Evolutionary conservation across 2,329 filamentous ascomycete genomes (phyloP), one percentile per base, ranked within the genome.

Genomic region (Drechslera avenae): DNA sequence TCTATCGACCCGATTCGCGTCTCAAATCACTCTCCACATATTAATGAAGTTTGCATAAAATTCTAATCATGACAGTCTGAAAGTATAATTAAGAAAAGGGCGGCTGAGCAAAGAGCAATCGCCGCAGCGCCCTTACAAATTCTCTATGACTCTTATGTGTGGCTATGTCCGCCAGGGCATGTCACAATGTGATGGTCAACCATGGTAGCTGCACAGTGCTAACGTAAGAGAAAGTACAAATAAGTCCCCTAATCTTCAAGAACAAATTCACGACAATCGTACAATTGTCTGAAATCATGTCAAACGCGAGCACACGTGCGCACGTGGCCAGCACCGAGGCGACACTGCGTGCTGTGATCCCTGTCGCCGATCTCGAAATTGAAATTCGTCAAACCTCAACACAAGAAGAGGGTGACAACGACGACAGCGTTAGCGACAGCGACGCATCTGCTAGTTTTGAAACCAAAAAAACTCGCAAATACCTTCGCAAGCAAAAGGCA

Each of bases 111-210:
- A 32, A 37, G 41, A 28, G 30, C 41, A 37, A n/a, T 36, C 32
- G 17, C 17, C 19, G 44, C 59, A 53, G 50, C 62, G 66, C 66
- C 67, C 65, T 72, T 66, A 65, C 57, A 63, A 69, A 68, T 66
- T 47, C 50, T 39, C 41, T 58, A 69, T 72, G 69, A 72, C 68
- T 72, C 68, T 63, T 66, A 41, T 7, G 21, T 65, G 66, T 70
- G 66, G 69, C 68, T 70, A 64, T 71, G 67, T 64, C 62, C 61
- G 44, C 18, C 17, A 37, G 21, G 21, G 21, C 21, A 23, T 23
- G 26, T 9, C 26, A 3, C 26, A 28, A 28, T 28, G 26, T 13
- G 9, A 28, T 13, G 7, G 9, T 28, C 26, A 28, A 35, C 37
- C 18, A 30, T 26, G 32, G 17, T 4, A 12, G 6, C 31, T 30